These are phyloP conservation scores for Artemisia annua DNA, from an alignment of 129 eudicot genomes.

Conservation along the genomic window DNA sequence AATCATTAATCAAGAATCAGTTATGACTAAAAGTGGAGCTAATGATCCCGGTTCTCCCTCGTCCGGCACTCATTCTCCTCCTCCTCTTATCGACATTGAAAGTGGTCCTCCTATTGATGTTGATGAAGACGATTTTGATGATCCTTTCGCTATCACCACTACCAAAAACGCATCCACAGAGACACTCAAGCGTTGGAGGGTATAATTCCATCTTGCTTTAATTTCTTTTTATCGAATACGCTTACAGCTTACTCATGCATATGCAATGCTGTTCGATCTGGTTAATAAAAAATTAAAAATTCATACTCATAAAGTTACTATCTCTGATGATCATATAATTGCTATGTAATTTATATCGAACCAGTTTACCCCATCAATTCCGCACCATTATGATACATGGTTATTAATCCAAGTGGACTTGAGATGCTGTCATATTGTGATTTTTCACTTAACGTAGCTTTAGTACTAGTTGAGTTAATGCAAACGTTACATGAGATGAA, in stretches of 20 bases:
- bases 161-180: constrained; percentile 77
- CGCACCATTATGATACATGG: no score
- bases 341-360: no score
- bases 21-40: constrained; percentile 24
- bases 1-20: neutral
- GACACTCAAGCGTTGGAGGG: constrained; percentile 89
- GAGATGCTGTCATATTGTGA: no score
- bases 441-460: no score
- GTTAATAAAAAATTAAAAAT: no score
- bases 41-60: constrained; percentile 15
- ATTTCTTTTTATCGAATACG: neutral
- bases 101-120: constrained; percentile 4
- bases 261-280: neutral
- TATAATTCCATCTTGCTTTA: constrained; percentile 9
- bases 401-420: no score
- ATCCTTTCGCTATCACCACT: constrained; percentile 78
- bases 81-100: constrained; percentile 42
- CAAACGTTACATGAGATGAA: no score
- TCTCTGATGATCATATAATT: no score
- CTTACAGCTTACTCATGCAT: neutral
- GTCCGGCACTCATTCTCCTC: neutral
- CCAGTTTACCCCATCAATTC: no score
- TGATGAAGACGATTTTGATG: constrained; percentile 37
- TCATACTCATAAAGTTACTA: no score
- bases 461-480: no score